These are phyloP conservation scores for Pholiota conissans DNA, from an alignment of 768 basidiomycete genomes.

Conservation along the genomic window DNA sequence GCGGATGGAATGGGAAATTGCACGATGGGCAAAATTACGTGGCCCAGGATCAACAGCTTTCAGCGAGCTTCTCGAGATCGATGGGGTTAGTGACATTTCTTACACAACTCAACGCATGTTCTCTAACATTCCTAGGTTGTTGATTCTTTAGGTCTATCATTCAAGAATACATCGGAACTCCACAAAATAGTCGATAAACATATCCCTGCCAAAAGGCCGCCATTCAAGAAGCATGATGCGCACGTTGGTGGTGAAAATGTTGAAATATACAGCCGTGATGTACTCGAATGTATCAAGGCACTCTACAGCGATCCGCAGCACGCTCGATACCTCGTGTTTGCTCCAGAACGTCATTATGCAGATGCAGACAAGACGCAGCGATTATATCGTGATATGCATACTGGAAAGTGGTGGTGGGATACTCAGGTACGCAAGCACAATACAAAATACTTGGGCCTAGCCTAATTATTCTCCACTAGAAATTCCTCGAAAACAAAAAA, in stretches of 20 bases:
- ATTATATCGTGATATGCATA: constrained; percentile 45
- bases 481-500: constrained; percentile 18
- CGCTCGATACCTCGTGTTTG: constrained; percentile 25
- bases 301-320: constrained; percentile 37
- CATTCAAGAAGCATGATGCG: constrained; percentile 27
- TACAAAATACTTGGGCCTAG: too few species aligned
- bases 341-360: constrained; percentile 37
- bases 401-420: constrained; percentile 53
- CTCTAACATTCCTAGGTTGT: too few species aligned
- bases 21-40: constrained; percentile 8
- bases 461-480: too few species aligned
- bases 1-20: background rate
- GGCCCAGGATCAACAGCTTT: constrained; percentile 37
- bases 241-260: constrained; percentile 26
- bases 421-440: constrained; percentile 35
- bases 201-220: constrained; percentile 22
- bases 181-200: constrained; percentile 28
- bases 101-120: too few species aligned
- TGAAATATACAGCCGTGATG: constrained; percentile 32
- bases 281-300: constrained; percentile 35
- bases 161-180: constrained; percentile 23
- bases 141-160: constrained; percentile 25
- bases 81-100: constrained; percentile 25
- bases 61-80: constrained; percentile 36
- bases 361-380: constrained; percentile 24